Percentiles rank a stretch among this genome's conserved stretches.
phyloP scores from a whole-genome alignment of 1,284 basidiomycete species.

The Coniferiporia weirii region DNA sequence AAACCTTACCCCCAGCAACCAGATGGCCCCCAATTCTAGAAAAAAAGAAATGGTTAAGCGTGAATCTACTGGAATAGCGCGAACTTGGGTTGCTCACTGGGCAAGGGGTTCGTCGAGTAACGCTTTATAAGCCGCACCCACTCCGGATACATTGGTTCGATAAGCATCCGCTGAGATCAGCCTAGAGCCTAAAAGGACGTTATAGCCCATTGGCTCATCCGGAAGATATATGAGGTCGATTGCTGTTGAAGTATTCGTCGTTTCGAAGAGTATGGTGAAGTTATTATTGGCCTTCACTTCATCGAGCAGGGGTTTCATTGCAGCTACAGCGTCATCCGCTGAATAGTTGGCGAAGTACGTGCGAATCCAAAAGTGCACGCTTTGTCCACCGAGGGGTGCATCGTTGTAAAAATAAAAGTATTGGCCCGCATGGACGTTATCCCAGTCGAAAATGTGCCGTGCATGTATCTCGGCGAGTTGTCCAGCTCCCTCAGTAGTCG shows the following conservation, averaged over 20 bases:
- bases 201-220: slow-evolving; percentile 21
- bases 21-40: slow-evolving; percentile 13
- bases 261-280: background rate
- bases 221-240: slow-evolving; percentile 21
- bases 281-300: slow-evolving; percentile 17
- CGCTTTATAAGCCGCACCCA: slow-evolving; percentile 13
- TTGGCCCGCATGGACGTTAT: slow-evolving; percentile 27
- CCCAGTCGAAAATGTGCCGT: slow-evolving; percentile 31
- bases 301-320: slow-evolving; percentile 26
- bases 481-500: background rate
- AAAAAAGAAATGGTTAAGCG: background rate
- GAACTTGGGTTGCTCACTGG: background rate
- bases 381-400: background rate
- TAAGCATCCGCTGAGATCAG: slow-evolving; percentile 23
- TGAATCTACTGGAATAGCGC: background rate
- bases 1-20: slow-evolving; percentile 16
- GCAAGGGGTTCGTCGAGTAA: slow-evolving; percentile 8
- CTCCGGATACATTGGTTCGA: slow-evolving; percentile 9
- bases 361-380: background rate
- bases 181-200: slow-evolving; percentile 23
- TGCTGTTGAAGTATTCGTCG: slow-evolving; percentile 8
- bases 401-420: slow-evolving; percentile 26
- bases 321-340: slow-evolving; percentile 19
- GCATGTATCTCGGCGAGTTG: slow-evolving; percentile 1
- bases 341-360: slow-evolving; percentile 21